Evolutionary conservation across 1,139 yeast genomes (phyloP).

Genomic region (Nadsonia commutata): DNA sequence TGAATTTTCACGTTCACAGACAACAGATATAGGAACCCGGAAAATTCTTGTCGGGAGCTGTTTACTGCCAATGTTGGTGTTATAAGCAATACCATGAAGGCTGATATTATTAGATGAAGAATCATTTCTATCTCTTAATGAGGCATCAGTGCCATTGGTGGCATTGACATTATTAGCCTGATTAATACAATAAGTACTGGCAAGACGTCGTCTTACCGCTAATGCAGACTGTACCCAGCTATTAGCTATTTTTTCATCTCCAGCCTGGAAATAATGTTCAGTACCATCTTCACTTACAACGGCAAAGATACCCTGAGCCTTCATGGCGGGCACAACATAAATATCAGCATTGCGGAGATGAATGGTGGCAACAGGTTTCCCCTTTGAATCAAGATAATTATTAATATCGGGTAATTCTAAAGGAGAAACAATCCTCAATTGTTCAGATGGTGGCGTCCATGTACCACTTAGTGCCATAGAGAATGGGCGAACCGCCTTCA

Average conservation of each 20-base stretch:
- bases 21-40: constrained; percentile 73
- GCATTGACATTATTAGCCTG: neutral
- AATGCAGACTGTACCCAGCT: constrained; percentile 52
- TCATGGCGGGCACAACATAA: constrained; percentile 14
- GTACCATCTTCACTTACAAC: constrained; percentile 36
- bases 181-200: neutral
- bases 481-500: constrained; percentile 28
- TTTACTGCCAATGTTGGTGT: neutral
- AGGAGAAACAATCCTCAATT: constrained; percentile 39
- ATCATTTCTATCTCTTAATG: neutral
- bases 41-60: constrained; percentile 33
- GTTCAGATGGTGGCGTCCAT: constrained; percentile 20
- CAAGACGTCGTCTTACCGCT: constrained; percentile 19
- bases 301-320: constrained; percentile 36
- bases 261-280: constrained; percentile 61
- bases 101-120: neutral
- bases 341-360: constrained; percentile 34
- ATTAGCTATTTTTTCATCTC: constrained; percentile 45
- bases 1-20: constrained; percentile 58
- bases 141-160: neutral
- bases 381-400: constrained; percentile 28
- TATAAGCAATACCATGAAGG: neutral
- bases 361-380: constrained; percentile 44
- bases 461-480: constrained; percentile 25
- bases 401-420: constrained; percentile 47